Evolutionary conservation across 2,329 filamentous ascomycete species (phyloP).

Genomic region (Phaeoacremonium minimum): DNA sequence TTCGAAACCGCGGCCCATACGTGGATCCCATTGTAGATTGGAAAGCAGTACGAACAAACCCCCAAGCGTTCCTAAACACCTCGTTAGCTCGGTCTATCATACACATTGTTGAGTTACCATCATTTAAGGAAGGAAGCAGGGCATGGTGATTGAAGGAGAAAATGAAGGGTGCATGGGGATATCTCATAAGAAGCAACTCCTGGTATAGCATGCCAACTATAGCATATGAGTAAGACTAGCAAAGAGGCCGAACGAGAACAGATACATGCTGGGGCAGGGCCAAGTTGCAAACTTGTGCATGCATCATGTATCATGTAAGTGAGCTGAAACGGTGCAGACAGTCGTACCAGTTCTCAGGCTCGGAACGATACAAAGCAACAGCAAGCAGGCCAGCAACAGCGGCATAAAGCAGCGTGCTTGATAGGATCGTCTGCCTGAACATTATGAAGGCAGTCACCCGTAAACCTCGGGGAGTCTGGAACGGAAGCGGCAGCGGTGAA

Average conservation of each 20-base stretch:
- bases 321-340: not conserved
- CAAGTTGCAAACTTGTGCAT: too few relatives aligned
- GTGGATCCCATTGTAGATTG: constrained; percentile 49
- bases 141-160: too few relatives aligned
- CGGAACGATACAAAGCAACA: constrained; percentile 1
- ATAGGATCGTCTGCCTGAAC: not conserved
- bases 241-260: constrained; percentile 1
- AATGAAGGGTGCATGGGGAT: too few relatives aligned
- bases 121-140: too few relatives aligned
- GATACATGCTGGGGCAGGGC: too few relatives aligned
- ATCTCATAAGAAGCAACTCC: too few relatives aligned
- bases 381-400: constrained; percentile 4
- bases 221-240: not conserved
- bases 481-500: not conserved
- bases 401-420: constrained; percentile 7
- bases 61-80: constrained; percentile 12
- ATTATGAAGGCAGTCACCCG: too few relatives aligned
- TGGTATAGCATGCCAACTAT: too few relatives aligned
- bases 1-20: constrained; percentile 64
- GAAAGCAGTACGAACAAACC: constrained; percentile 12
- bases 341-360: constrained; percentile 1
- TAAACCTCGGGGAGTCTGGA: too few relatives aligned
- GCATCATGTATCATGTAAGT: not conserved
- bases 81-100: constrained; percentile 10
- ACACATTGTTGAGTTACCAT: not conserved